Conservation (phyloP, 331 rosid species). For the Acacia pycnantha region DNA sequence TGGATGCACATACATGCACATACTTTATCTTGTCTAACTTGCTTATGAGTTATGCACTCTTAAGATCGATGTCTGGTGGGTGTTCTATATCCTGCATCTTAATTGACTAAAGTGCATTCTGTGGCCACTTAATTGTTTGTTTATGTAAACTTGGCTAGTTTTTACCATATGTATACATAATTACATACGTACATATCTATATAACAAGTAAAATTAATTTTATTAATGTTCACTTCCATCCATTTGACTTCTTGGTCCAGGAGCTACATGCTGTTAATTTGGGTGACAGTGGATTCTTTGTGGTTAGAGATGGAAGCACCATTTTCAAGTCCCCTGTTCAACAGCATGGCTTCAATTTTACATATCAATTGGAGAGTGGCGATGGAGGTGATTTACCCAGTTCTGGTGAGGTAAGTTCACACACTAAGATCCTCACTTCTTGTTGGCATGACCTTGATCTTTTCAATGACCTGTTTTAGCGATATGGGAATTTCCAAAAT, state of each 20-base stretch:
- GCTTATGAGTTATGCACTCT: background rate
- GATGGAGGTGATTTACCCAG: conserved; percentile 75
- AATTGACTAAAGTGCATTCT: conserved; percentile 14
- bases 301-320: conserved; percentile 81
- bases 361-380: conserved; percentile 89
- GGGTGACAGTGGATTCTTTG: conserved; percentile 94
- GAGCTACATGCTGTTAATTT: conserved; percentile 86
- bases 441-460: conserved; percentile 6
- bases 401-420: conserved; percentile 78
- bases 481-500: conserved; percentile 1
- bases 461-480: background rate
- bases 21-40: background rate
- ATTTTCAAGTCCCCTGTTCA: conserved; percentile 83
- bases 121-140: background rate
- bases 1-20: background rate
- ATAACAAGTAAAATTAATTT: conserved; percentile 1
- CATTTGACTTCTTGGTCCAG: conserved; percentile 47
- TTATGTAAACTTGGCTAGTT: background rate
- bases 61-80: background rate
- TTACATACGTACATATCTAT: background rate
- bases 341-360: conserved; percentile 83
- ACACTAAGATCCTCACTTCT: conserved; percentile 7
- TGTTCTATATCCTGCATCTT: conserved; percentile 15
- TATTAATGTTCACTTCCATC: conserved; percentile 3
- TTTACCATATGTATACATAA: background rate